Evolutionary conservation across 441 rosid species (phyloP), one percentile per base, ranked within the genome.

Genomic region (Aleurites moluccanus): DNA sequence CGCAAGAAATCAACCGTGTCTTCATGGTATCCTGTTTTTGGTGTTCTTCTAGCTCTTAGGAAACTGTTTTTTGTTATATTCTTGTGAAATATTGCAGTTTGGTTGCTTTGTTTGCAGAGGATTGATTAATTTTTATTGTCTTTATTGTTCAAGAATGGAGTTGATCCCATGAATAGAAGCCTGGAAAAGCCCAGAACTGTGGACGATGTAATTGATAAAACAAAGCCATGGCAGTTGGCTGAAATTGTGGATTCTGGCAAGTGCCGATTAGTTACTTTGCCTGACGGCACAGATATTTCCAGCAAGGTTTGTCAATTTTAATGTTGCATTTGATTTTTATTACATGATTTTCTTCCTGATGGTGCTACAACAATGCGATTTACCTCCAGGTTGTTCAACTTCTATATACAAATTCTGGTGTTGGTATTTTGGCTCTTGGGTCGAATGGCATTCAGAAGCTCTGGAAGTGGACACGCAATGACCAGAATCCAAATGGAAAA

Each of bases 401-500:
- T 76, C 83, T 91, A 50, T 94, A 94, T 81, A 90, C 97, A 75
- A 94, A 94, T 82, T 87, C 92, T 73, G 98, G 91, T 56, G 85
- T 79, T 79, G 97, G 97, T 50, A 81, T 94, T 79, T 79, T 94
- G 88, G 97, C 97, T 18, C 87, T 94, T 66, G 96, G 97, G 59
- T 89, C 88, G 56, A 89, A 87, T 79, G 98, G 98, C 69, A 79
- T 85, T 62, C 97, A 90, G 80, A 92, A 88, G 81, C 89, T 94
- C 59, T 94, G 97, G 98, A 94, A 90, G 82, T 94, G 98, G 98
- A 30, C 79, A 42, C 85, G 88, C 60, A 90, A 63, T 77, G 98
- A 90, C 56, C 94, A 94, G 75, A 94, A 92, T 80, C 97, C 91
- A 35, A 80, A 79, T 75, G 98, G 96, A 78, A 92, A 89, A 92